Conservation (phyloP, 1,284 basidiomycete genomes). For the Thecaphora frezii region DNA sequence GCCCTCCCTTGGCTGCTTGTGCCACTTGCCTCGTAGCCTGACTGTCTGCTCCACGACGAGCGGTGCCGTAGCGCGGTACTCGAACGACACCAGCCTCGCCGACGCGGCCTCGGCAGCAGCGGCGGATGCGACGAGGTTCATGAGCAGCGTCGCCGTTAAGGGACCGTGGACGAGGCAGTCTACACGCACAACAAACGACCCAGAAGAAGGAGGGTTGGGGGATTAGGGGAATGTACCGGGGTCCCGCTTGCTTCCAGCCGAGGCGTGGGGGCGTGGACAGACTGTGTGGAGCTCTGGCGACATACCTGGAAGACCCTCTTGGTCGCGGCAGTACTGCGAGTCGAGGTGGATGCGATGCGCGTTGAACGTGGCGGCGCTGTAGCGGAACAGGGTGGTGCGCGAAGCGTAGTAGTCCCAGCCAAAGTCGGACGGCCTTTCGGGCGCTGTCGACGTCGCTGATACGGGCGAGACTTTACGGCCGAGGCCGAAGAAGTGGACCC, state of each 20-base stretch:
- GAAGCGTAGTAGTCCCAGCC: constrained; percentile 33
- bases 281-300: not conserved
- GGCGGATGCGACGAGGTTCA: constrained; percentile 14
- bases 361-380: constrained; percentile 54
- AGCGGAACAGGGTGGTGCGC: constrained; percentile 47
- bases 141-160: constrained; percentile 37
- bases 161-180: constrained; percentile 48
- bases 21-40: constrained; percentile 22
- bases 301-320: constrained; percentile 42
- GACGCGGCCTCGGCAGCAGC: constrained; percentile 1
- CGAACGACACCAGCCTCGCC: constrained; percentile 11
- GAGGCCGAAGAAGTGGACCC: no score
- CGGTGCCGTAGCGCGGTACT: constrained; percentile 40
- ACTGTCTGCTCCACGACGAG: constrained; percentile 26
- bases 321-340: constrained; percentile 40
- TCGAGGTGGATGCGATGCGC: constrained; percentile 53
- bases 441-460: no score
- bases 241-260: no score
- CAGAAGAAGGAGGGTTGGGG: no score
- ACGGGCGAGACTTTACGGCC: no score
- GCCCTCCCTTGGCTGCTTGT: not conserved
- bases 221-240: no score
- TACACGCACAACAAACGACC: not conserved
- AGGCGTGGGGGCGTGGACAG: no score
- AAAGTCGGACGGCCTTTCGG: constrained; percentile 24